Evolutionary conservation across 2,329 filamentous ascomycete species (phyloP).

Genomic region (Monilinia fructigena): DNA sequence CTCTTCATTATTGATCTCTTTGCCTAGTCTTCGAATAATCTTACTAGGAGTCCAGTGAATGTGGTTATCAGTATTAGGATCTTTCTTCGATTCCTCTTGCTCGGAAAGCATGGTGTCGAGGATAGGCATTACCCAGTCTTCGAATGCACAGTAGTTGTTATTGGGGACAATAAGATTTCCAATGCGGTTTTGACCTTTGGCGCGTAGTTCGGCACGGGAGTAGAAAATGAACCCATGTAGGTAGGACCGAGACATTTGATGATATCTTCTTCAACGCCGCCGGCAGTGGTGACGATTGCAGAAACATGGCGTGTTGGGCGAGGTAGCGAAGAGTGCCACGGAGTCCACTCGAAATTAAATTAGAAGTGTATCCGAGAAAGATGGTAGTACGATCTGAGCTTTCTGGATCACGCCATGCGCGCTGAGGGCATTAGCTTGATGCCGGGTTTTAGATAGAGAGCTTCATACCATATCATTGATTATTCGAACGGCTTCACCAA

Average conservation of each 20-base stretch:
- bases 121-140: slow-evolving; percentile 96
- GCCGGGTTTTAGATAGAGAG: neutral
- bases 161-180: slow-evolving; percentile 96
- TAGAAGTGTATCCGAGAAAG: slow-evolving; percentile 96
- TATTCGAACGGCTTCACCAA: slow-evolving; percentile 84
- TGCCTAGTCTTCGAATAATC: slow-evolving; percentile 83
- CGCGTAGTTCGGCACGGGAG: slow-evolving; percentile 71
- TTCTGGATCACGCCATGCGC: slow-evolving; percentile 77
- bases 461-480: slow-evolving; percentile 85
- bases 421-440: slow-evolving; percentile 47
- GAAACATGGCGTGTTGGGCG: slow-evolving; percentile 91
- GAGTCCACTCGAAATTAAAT: slow-evolving; percentile 93
- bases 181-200: slow-evolving; percentile 89
- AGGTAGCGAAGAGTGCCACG: slow-evolving; percentile 89
- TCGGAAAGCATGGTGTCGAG: slow-evolving; percentile 92
- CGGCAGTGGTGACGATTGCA: slow-evolving; percentile 90
- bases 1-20: slow-evolving; percentile 88
- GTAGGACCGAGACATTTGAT: slow-evolving; percentile 97
- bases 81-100: slow-evolving; percentile 77
- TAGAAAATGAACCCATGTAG: slow-evolving; percentile 84
- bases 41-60: slow-evolving; percentile 93
- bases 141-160: slow-evolving; percentile 94
- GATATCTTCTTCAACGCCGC: slow-evolving; percentile 93
- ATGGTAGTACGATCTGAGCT: slow-evolving; percentile 82
- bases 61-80: slow-evolving; percentile 45